Evolutionary conservation across 163 green algal genomes (phyloP).

Genomic region (Scenedesmus sp.): DNA sequence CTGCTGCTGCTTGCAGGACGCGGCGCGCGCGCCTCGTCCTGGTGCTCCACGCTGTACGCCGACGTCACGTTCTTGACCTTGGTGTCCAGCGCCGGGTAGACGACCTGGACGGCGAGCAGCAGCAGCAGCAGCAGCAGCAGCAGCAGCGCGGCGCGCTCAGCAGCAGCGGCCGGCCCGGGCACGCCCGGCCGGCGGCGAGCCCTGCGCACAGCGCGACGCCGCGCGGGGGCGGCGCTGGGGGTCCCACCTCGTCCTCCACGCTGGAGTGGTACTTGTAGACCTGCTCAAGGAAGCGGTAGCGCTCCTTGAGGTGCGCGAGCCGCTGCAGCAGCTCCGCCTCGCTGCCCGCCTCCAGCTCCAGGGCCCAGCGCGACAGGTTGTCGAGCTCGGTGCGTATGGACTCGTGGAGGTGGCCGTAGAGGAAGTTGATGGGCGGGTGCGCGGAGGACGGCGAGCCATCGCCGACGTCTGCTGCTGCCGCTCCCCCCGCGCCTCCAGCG

Average conservation of each 20-base stretch:
- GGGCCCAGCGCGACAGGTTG: slow-evolving; percentile 60
- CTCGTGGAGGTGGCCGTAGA: slow-evolving; percentile 91
- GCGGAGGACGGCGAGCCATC: no score
- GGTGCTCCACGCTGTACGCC: slow-evolving; percentile 92
- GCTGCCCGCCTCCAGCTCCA: slow-evolving; percentile 59
- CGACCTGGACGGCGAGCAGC: slow-evolving; percentile 69
- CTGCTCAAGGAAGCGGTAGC: slow-evolving; percentile 88
- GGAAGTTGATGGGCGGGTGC: slow-evolving; percentile 73
- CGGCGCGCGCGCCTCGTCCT: slow-evolving; percentile 79
- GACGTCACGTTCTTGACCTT: slow-evolving; percentile 93
- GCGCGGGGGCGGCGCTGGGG: not conserved
- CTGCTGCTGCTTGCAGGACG: not conserved
- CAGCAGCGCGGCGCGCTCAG: not conserved
- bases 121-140: no score
- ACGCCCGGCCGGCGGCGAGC: no score
- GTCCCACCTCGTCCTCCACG: slow-evolving; percentile 90
- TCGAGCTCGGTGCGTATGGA: slow-evolving; percentile 82
- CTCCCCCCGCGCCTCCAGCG: not conserved
- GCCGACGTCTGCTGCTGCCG: not conserved
- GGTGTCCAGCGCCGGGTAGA: slow-evolving; percentile 89
- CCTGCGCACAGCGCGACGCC: not conserved
- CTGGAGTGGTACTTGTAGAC: slow-evolving; percentile 94
- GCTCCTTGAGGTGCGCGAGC: slow-evolving; percentile 60
- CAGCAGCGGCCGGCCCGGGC: not conserved
- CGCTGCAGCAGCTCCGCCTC: slow-evolving; percentile 41